A percentile compares a stretch with the other conserved stretches of the same genome.
Conservation (phyloP, 2,329 filamentous ascomycete genomes). For the Alternaria triticimaculans region DNA sequence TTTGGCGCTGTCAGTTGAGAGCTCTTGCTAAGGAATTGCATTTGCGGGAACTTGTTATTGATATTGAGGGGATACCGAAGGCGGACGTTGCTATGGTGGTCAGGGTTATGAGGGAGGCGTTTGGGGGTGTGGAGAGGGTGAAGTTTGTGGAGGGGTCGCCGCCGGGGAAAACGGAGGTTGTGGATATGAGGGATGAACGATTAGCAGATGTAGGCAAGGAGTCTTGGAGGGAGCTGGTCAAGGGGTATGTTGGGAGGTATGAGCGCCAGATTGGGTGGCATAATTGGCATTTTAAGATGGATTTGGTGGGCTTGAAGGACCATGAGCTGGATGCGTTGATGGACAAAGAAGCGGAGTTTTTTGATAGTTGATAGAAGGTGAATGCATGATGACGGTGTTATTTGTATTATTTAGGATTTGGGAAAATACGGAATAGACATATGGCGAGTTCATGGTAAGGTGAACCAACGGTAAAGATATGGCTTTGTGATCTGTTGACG, state of each 20-base stretch:
- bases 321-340: constrained; percentile 21
- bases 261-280: constrained; percentile 6
- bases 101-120: constrained; percentile 22
- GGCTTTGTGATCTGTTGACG: background rate
- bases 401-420: background rate
- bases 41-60: constrained; percentile 30
- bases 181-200: constrained; percentile 4
- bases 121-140: constrained; percentile 26
- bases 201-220: constrained; percentile 3
- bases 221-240: constrained; percentile 27
- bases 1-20: constrained; percentile 43
- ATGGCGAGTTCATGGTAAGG: background rate
- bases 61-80: constrained; percentile 24
- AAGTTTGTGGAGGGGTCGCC: constrained; percentile 17
- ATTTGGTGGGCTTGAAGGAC: constrained; percentile 3
- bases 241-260: constrained; percentile 20
- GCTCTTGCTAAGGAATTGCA: constrained; percentile 35
- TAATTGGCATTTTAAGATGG: constrained; percentile 19
- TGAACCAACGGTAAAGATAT: background rate
- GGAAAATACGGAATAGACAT: background rate
- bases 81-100: constrained; percentile 32
- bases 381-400: background rate
- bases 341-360: constrained; percentile 21
- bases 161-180: background rate
- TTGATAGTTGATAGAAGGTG: constrained; percentile 8